Conservation (phyloP, 1,139 yeast species). For the Yamadazyma jaroonii region DNA sequence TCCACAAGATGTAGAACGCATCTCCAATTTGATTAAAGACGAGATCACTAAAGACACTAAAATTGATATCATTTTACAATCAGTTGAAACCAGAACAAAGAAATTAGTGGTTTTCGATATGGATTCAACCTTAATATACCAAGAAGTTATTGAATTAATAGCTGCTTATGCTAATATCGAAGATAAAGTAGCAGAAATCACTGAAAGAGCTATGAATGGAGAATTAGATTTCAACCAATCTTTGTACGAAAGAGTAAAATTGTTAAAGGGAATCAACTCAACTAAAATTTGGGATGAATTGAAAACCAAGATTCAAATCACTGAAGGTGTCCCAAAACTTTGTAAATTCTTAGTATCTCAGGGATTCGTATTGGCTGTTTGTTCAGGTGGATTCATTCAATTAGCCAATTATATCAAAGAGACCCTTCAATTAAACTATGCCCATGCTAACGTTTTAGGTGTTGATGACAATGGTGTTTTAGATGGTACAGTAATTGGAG, state of each 20-base stretch:
- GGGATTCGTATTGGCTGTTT: conserved; percentile 77
- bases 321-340: conserved; percentile 80
- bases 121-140: conserved; percentile 96
- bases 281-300: conserved; percentile 76
- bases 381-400: conserved; percentile 94
- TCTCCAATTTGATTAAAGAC: conserved; percentile 12
- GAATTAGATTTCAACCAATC: conserved; percentile 90
- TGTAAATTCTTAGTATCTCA: conserved; percentile 56
- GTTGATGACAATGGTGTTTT: conserved; percentile 49
- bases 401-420: conserved; percentile 74
- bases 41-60: conserved; percentile 11
- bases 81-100: conserved; percentile 38
- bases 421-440: conserved; percentile 74
- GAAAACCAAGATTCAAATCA: conserved; percentile 63
- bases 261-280: conserved; percentile 78
- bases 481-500: conserved; percentile 62
- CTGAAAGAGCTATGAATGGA: conserved; percentile 96
- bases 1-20: conserved; percentile 5
- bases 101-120: conserved; percentile 86
- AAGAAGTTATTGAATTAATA: conserved; percentile 93
- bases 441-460: conserved; percentile 76
- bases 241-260: conserved; percentile 65
- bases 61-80: conserved; percentile 38
- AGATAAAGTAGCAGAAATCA: conserved; percentile 51
- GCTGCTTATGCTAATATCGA: conserved; percentile 54